These are phyloP conservation scores for Lachancea lanzarotensis DNA, from an alignment of 805 yeast species.

Conservation along the genomic window DNA sequence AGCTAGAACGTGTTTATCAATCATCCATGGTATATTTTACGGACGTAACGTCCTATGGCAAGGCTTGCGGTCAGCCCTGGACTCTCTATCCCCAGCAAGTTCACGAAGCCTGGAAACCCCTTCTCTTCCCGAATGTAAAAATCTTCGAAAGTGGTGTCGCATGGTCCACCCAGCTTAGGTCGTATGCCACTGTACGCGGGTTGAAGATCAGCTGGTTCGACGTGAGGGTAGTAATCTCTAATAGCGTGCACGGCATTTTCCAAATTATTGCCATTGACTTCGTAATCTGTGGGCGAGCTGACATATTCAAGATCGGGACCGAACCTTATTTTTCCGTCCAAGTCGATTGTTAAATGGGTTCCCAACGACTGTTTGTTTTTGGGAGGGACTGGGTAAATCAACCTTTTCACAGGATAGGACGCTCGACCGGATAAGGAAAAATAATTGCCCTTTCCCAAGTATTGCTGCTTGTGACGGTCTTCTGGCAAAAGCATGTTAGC, in stretches of 20 bases:
- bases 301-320: slow-evolving; percentile 92
- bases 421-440: slow-evolving; percentile 46
- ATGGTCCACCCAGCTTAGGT: slow-evolving; percentile 59
- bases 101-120: slow-evolving; percentile 72
- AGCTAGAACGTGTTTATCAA: too few species aligned
- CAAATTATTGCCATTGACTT: slow-evolving; percentile 44
- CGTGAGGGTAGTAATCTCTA: slow-evolving; percentile 53
- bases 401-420: slow-evolving; percentile 43
- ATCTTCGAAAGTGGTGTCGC: slow-evolving; percentile 50
- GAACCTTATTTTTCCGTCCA: slow-evolving; percentile 71
- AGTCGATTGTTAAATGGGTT: slow-evolving; percentile 76
- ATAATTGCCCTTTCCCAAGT: slow-evolving; percentile 82
- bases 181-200: slow-evolving; percentile 79
- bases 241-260: slow-evolving; percentile 54
- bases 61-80: slow-evolving; percentile 82
- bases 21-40: slow-evolving; percentile 18
- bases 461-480: slow-evolving; percentile 50
- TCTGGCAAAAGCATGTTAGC: slow-evolving; percentile 64
- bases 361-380: slow-evolving; percentile 70
- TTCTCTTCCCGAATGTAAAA: slow-evolving; percentile 65
- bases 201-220: slow-evolving; percentile 44
- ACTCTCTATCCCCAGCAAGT: slow-evolving; percentile 77
- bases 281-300: slow-evolving; percentile 40
- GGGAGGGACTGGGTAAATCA: slow-evolving; percentile 78
- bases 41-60: slow-evolving; percentile 77